Evolutionary conservation across 805 yeast genomes (phyloP).

Genomic region (Priceomyces castillae): DNA sequence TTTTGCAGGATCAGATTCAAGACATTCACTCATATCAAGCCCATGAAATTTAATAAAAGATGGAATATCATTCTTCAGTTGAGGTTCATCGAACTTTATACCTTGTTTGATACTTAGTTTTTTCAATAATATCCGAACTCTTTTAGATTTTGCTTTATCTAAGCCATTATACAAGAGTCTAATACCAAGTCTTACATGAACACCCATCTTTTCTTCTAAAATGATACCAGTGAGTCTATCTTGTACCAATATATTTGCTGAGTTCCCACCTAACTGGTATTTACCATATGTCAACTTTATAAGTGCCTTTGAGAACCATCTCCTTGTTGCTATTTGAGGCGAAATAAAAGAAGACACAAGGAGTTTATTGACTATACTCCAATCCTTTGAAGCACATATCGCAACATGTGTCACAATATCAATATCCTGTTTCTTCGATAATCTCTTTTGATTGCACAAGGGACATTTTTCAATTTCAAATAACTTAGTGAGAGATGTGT

Average conservation of each 20-base stretch:
- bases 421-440: slow-evolving; percentile 50
- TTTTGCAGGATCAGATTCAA: slow-evolving; percentile 42
- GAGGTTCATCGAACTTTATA: slow-evolving; percentile 68
- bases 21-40: slow-evolving; percentile 71
- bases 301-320: slow-evolving; percentile 83
- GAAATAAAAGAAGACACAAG: slow-evolving; percentile 72
- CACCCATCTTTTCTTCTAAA: slow-evolving; percentile 90
- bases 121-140: slow-evolving; percentile 59
- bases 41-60: slow-evolving; percentile 81
- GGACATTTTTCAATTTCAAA: slow-evolving; percentile 76
- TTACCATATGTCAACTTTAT: slow-evolving; percentile 87
- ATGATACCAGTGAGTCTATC: slow-evolving; percentile 86
- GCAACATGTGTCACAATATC: slow-evolving; percentile 87
- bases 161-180: slow-evolving; percentile 77
- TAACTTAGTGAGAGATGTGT: slow-evolving; percentile 34
- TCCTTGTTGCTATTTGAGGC: slow-evolving; percentile 74
- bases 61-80: slow-evolving; percentile 63
- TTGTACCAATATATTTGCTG: slow-evolving; percentile 92
- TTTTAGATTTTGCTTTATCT: slow-evolving; percentile 54
- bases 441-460: slow-evolving; percentile 62
- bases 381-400: slow-evolving; percentile 75
- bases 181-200: slow-evolving; percentile 85
- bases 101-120: slow-evolving; percentile 81
- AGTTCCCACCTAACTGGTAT: slow-evolving; percentile 75
- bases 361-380: slow-evolving; percentile 65